Percentiles rank a stretch among this genome's conserved stretches.
phyloP scores from a whole-genome alignment of 805 yeast genomes.

The Candida methanosorbosa region DNA sequence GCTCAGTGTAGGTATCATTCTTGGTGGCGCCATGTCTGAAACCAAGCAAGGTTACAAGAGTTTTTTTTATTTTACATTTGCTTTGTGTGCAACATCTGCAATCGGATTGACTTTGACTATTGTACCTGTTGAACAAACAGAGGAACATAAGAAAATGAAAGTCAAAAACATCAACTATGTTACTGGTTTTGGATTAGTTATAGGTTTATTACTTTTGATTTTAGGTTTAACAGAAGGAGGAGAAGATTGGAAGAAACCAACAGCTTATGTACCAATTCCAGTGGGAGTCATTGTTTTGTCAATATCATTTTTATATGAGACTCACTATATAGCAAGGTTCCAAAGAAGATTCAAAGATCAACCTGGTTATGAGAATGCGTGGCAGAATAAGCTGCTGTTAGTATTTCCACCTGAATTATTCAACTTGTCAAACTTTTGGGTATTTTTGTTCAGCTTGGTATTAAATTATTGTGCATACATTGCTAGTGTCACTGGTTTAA shows the following conservation, averaged over 20 bases:
- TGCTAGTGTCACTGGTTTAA: constrained; percentile 2
- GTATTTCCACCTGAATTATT: constrained; percentile 14
- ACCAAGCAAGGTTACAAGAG: constrained; percentile 31
- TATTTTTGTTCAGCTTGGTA: constrained; percentile 6
- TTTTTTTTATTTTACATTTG: constrained; percentile 29
- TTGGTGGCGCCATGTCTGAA: constrained; percentile 36
- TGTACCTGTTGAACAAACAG: constrained; percentile 21
- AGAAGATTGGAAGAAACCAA: constrained; percentile 30
- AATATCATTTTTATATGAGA: constrained; percentile 23
- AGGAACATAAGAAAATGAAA: constrained; percentile 12
- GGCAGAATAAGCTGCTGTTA: constrained; percentile 9
- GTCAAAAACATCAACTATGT: constrained; percentile 24
- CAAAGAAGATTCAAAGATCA: too few relatives aligned
- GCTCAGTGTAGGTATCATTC: constrained; percentile 29
- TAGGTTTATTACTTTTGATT: constrained; percentile 29
- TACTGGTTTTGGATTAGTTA: constrained; percentile 25
- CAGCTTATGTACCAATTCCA: constrained; percentile 29
- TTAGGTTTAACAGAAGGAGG: constrained; percentile 40
- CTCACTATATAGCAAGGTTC: constrained; percentile 8
- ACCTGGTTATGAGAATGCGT: too few relatives aligned
- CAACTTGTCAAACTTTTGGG: constrained; percentile 12
- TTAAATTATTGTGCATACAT: constrained; percentile 5
- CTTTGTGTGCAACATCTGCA: constrained; percentile 11
- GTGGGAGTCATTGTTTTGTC: constrained; percentile 27
- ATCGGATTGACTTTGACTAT: constrained; percentile 13